Evolutionary conservation across 2,329 filamentous ascomycete genomes (phyloP).

Genomic region (Neonectria magnoliae): DNA sequence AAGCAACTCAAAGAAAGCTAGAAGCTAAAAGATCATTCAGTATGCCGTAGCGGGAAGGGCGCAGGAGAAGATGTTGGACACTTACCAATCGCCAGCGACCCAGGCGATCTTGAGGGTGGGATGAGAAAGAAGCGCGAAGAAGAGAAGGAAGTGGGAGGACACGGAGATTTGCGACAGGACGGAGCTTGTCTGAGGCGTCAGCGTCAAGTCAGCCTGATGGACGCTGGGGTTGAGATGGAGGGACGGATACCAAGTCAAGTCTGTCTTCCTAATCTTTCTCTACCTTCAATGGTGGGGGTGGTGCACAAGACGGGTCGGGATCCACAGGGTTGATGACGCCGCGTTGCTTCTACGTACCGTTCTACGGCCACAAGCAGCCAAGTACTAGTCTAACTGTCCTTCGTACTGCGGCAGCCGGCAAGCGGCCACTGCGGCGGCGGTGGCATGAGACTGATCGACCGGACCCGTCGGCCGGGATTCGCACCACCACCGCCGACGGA

Average conservation of each 20-base stretch:
- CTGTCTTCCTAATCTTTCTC: slow-evolving; percentile 3
- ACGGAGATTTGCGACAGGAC: slow-evolving; percentile 22
- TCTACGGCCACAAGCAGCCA: too few species aligned
- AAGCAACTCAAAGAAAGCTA: slow-evolving; percentile 4
- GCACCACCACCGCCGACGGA: slow-evolving; percentile 12
- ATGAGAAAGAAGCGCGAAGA: slow-evolving; percentile 17
- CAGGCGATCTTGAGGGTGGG: background rate
- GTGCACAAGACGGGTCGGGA: slow-evolving; percentile 17
- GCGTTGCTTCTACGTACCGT: background rate
- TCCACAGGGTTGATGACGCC: background rate
- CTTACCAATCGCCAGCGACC: slow-evolving; percentile 24
- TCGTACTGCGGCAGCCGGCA: background rate
- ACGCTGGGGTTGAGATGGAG: slow-evolving; percentile 24
- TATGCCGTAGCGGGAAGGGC: slow-evolving; percentile 6
- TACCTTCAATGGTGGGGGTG: slow-evolving; percentile 18
- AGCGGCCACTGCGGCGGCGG: background rate
- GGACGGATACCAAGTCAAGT: slow-evolving; percentile 13
- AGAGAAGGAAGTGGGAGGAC: background rate
- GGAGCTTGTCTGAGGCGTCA: slow-evolving; percentile 19
- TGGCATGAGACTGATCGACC: slow-evolving; percentile 12
- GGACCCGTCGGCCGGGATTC: slow-evolving; percentile 21
- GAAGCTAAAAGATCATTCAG: slow-evolving; percentile 17
- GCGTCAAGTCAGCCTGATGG: slow-evolving; percentile 26
- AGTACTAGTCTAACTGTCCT: too few species aligned
- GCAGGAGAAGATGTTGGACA: background rate